Base-by-base conservation (phyloP, 2,329 filamentous ascomycete genomes). In the Claviceps africana region DNA sequence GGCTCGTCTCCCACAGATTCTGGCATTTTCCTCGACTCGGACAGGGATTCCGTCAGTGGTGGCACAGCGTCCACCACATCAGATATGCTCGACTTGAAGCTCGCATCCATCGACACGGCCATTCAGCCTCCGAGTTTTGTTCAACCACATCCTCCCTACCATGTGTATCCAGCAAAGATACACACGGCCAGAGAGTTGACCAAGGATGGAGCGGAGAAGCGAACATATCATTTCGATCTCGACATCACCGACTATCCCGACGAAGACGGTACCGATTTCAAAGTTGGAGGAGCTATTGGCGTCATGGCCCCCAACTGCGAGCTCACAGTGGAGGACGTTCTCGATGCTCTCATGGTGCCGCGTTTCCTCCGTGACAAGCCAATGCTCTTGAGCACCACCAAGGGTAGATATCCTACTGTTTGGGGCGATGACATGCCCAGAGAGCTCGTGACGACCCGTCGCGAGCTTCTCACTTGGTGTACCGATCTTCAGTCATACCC, bases 161-260 rank as follows among this genome's bases (percentile, higher is more conserved):
- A 91, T 58, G 89, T 97, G 55, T 95, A 86, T 68, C 85, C 89
- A 1, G 90, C 91, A n/a, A 88, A 83, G 57, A 79, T 98, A 47
- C 85, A 88, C 68, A 83, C 83, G 60, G 81, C 88, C 2, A 84
- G 93, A 52, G 89, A 95, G 68, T 72, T 98, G 64, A 98, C 93
- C 13, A 85, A 81, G 64, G 75, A 80, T 25, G 91, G 91, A 22
- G 93, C 93, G 5, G 88, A 95, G 74, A 98, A 98, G 79, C 80
- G 91, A 55, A 98, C 93, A 0, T 95, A 91, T 67, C 93, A 98
- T 69, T 97, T 97, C 62, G 93, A 97, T 62, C 81, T 98, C 45
- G 93, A 98, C 62, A 85, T 98, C 48, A 96, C 91, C 48, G 85
- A 95, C 65, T 98, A 98, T 61, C 89, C 93, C 0, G 78, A 81